Conservation (phyloP, 75 land plant species). For the Sequoia sempervirens region DNA sequence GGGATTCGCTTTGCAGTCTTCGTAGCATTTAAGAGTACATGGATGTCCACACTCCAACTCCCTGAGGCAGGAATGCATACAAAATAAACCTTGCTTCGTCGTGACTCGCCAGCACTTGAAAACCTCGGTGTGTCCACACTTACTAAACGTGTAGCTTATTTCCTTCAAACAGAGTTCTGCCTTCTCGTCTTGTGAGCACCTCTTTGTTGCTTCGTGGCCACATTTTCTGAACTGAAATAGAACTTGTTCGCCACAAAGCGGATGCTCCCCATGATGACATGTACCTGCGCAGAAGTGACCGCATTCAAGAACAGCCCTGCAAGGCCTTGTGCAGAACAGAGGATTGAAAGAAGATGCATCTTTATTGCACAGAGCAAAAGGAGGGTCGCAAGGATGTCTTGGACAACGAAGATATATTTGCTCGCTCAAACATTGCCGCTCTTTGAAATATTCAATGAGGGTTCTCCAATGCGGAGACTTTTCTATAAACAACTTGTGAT, state of each 20-base stretch:
- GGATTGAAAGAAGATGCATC: not conserved
- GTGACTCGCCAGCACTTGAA: not conserved
- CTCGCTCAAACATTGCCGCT: not conserved
- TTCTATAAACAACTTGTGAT: not conserved
- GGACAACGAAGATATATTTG: constrained; percentile 11
- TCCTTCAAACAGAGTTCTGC: not conserved
- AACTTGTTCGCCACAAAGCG: constrained; percentile 2
- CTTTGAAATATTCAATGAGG: not conserved
- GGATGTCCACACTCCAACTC: not conserved
- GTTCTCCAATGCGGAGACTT: constrained; percentile 12
- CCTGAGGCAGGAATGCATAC: not conserved
- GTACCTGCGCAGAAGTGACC: constrained; percentile 13
- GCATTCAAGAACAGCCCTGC: constrained; percentile 5
- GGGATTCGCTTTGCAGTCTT: not conserved
- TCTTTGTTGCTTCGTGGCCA: constrained; percentile 8
- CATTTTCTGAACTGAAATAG: not conserved
- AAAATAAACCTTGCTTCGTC: not conserved
- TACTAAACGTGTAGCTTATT: not conserved
- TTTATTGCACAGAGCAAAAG: not conserved
- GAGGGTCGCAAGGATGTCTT: constrained; percentile 7
- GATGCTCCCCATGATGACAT: constrained; percentile 19
- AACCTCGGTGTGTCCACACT: not conserved
- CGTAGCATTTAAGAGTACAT: not conserved
- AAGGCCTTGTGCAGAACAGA: constrained; percentile 12
- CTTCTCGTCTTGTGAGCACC: not conserved